A percentile compares a stretch with the other conserved stretches of the same genome.
phyloP scores from a whole-genome alignment of 2,329 filamentous ascomycete species.

The Fusarium acutatum region DNA sequence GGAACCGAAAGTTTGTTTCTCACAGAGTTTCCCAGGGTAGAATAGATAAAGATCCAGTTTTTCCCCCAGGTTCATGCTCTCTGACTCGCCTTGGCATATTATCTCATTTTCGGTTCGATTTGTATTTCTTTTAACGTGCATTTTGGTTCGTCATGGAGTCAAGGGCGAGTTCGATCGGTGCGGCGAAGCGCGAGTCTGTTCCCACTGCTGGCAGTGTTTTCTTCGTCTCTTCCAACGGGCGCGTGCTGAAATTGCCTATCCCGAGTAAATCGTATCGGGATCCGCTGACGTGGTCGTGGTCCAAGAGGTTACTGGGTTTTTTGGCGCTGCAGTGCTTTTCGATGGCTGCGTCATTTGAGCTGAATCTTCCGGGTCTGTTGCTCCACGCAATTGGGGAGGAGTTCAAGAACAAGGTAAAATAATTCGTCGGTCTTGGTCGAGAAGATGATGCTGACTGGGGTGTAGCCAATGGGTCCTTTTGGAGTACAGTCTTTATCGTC shows the following conservation, averaged over 20 bases:
- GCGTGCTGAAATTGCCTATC: slow-evolving; percentile 27
- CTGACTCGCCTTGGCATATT: too few relatives aligned
- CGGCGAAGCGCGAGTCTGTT: slow-evolving; percentile 7
- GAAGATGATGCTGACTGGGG: fast-evolving
- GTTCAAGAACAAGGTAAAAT: background rate
- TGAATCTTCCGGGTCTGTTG: slow-evolving; percentile 19
- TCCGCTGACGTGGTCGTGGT: slow-evolving; percentile 28
- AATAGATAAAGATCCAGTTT: slow-evolving; percentile 4
- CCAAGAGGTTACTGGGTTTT: slow-evolving; percentile 13
- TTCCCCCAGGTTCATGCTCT: background rate
- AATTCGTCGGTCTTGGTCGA: fast-evolving
- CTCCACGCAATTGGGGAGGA: background rate
- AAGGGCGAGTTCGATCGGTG: background rate
- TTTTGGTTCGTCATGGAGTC: slow-evolving; percentile 1
- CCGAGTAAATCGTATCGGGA: slow-evolving; percentile 27
- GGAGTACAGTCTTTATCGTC: background rate
- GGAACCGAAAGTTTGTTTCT: background rate
- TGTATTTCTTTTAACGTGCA: background rate
- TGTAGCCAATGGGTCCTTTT: slow-evolving; percentile 5
- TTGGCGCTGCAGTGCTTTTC: slow-evolving; percentile 14
- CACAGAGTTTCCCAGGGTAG: background rate
- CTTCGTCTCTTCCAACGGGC: slow-evolving; percentile 29
- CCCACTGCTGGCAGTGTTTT: slow-evolving; percentile 38
- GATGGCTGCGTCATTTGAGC: background rate
- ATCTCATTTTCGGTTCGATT: too few relatives aligned